A percentile compares a stretch with the other conserved stretches of the same genome.
Conservation (phyloP, 148 eudicot genomes). For the Beta vulgaris region DNA sequence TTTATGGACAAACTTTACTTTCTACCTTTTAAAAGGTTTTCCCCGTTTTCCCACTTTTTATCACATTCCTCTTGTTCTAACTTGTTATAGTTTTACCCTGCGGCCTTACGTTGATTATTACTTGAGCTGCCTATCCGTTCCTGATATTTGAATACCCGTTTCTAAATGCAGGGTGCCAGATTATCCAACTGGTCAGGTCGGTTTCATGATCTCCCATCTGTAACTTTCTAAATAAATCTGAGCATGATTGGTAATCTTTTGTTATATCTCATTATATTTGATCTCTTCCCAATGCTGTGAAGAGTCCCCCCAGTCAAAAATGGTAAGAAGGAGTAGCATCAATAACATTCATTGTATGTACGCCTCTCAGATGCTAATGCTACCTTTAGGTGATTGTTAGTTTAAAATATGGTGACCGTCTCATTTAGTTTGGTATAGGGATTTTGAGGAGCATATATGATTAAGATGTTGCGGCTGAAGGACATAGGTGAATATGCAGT, state of each 20-base stretch:
- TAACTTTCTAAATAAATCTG: not conserved
- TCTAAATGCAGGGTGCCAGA: slow-evolving; percentile 53
- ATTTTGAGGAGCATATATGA: not conserved
- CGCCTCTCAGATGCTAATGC: too few species aligned
- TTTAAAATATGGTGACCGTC: not conserved
- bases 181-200: slow-evolving; percentile 52
- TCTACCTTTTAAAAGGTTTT: slow-evolving; percentile 58
- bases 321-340: too few species aligned
- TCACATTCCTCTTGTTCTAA: not conserved
- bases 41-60: not conserved
- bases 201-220: slow-evolving; percentile 24
- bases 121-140: not conserved
- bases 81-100: not conserved
- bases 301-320: too few species aligned
- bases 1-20: slow-evolving; percentile 76
- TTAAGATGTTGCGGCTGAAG: not conserved
- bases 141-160: slow-evolving; percentile 7
- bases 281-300: not conserved
- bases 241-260: not conserved
- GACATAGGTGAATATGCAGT: not conserved
- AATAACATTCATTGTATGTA: too few species aligned
- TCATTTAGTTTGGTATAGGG: not conserved
- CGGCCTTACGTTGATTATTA: not conserved
- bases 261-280: not conserved
- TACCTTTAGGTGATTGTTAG: not conserved